Evolutionary conservation across 257 asterid species (phyloP), one percentile per base, ranked within the genome.

Genomic region (Fraxinus quadrangulata): DNA sequence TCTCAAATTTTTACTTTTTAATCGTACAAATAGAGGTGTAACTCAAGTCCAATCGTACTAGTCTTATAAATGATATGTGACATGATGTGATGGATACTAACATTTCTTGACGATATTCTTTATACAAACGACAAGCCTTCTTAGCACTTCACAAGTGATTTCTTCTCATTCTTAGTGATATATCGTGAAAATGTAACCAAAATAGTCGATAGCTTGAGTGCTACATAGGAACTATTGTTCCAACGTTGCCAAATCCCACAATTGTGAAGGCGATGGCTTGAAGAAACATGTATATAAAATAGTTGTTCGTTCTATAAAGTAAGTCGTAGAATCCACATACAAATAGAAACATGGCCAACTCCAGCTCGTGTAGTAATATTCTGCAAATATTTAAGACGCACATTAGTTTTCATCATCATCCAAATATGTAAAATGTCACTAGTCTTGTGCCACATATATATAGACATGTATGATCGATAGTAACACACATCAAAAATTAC

Each of bases 251-350:
- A 36, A 95, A 87, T 80, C 99, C 98, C 1, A 94, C 95, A 2
- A 95, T 91, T 19, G 93, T 87, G 73, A 95, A 95, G 19, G 96
- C 88, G 84, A 95, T 83, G 68, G 85, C 92, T 85, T 95, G 98
- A 54, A 92, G 96, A 80, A 91, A 92, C 1, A 95, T 84, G 80
- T 95, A 91, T 65, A 93, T 85, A 82, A 91, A 95, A 76, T 93
- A 95, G 82, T 80, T 73, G 81, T 91, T 90, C 74, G 84, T 93
- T 45, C 99, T 97, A 14, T 91, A 93, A 1, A 90, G 81, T 47
- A 88, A 87, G 82, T 95, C 99, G 39, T 90, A 95, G 85, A 96
- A 95, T 42, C 97, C 99, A 31, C 97, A 88, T 68, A 89, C 70
- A 94, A 93, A 93, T 10, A 93, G 91, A 67, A 91, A 93, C 24